A percentile compares a stretch with the other conserved stretches of the same genome.
Evolutionary conservation across 176 grass and related monocot species (phyloP).

Genomic region (Microstegium vimineum): DNA sequence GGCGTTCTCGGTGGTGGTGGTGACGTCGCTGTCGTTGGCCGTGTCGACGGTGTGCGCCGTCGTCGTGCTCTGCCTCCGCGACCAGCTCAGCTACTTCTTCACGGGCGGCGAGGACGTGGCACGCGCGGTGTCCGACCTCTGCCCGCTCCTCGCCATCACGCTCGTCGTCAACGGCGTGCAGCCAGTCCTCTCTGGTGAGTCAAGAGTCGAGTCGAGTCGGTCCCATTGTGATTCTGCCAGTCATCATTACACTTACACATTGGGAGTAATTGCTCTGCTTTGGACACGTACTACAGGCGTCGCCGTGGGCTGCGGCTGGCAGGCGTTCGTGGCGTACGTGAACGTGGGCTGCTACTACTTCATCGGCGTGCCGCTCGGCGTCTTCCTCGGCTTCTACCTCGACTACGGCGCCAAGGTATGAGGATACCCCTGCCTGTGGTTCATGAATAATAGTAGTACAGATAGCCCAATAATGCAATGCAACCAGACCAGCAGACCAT

Average conservation of each 20-base stretch:
- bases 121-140: constrained; percentile 63
- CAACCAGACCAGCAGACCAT: too few relatives aligned
- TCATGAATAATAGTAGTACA: too few relatives aligned
- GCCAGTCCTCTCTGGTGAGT: constrained; percentile 53
- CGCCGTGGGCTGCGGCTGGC: constrained; percentile 87
- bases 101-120: constrained; percentile 57
- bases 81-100: constrained; percentile 86
- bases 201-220: too few relatives aligned
- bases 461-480: too few relatives aligned
- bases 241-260: too few relatives aligned
- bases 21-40: constrained; percentile 49
- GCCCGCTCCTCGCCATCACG: constrained; percentile 62
- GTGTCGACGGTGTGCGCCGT: constrained; percentile 47
- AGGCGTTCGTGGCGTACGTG: constrained; percentile 81
- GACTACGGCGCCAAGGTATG: constrained; percentile 63
- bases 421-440: too few relatives aligned
- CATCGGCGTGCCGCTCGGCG: constrained; percentile 61
- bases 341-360: constrained; percentile 90
- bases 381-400: constrained; percentile 66
- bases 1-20: constrained; percentile 56
- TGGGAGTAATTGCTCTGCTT: too few relatives aligned
- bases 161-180: constrained; percentile 69
- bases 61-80: constrained; percentile 40
- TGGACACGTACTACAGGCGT: too few relatives aligned
- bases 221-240: too few relatives aligned